Conservation (phyloP, 805 yeast species). For the Priceomyces fermenticarens region DNA sequence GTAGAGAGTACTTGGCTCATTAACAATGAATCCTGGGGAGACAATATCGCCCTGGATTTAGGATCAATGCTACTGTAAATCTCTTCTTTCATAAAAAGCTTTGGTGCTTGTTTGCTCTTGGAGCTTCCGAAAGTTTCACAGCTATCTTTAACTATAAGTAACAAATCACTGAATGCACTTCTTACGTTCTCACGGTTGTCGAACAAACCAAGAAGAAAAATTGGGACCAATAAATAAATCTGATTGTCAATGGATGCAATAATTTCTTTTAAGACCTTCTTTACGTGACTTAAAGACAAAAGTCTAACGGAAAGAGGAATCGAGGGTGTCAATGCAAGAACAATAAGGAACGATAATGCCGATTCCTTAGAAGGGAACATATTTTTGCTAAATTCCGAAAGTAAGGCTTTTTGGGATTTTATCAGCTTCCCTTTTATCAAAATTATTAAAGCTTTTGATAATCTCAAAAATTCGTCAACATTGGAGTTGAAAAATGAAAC, state of each 20-base stretch:
- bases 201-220: conserved; percentile 50
- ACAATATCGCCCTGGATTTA: conserved; percentile 49
- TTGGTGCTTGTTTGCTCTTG: conserved; percentile 30
- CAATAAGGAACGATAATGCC: conserved; percentile 54
- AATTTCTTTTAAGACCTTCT: conserved; percentile 29
- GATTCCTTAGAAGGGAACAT: conserved; percentile 39
- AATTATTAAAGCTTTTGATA: conserved; percentile 42
- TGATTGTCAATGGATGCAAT: conserved; percentile 23
- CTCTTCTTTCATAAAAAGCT: conserved; percentile 46
- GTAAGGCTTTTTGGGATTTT: conserved; percentile 11
- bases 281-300: conserved; percentile 43
- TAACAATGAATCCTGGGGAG: conserved; percentile 62
- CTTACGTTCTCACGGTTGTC: conserved; percentile 54
- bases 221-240: conserved; percentile 57
- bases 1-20: conserved; percentile 26
- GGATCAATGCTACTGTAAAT: conserved; percentile 55
- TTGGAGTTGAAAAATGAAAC: conserved; percentile 19
- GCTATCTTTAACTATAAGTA: conserved; percentile 26
- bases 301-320: conserved; percentile 59
- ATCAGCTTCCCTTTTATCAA: conserved; percentile 30
- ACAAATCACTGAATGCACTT: conserved; percentile 18
- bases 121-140: conserved; percentile 32
- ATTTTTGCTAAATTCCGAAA: conserved; percentile 13
- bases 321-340: conserved; percentile 55
- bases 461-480: conserved; percentile 38